A percentile compares a stretch with the other conserved stretches of the same genome.
phyloP scores from a whole-genome alignment of 192 early-diverging fungal genomes.

The Entomortierella parvispora region DNA sequence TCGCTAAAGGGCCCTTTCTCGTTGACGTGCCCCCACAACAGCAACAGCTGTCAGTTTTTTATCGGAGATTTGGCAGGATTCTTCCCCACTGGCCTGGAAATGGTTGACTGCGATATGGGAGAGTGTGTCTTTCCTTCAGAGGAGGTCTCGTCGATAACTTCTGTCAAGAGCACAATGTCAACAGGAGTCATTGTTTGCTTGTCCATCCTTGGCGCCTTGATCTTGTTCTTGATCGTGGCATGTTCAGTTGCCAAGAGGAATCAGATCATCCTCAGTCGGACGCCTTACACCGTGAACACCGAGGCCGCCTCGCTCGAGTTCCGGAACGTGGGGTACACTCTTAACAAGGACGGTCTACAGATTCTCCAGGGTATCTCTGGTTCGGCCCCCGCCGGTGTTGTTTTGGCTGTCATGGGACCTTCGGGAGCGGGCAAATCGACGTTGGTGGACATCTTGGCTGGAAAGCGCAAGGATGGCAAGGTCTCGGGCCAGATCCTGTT shows the following conservation, averaged over 20 bases:
- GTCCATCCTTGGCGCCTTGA: constrained; percentile 24
- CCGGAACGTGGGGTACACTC: constrained; percentile 39
- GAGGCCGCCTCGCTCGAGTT: constrained; percentile 45
- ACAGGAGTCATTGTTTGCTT: constrained; percentile 32
- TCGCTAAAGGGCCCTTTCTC: constrained; percentile 50
- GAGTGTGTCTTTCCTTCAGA: constrained; percentile 63
- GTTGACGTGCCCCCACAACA: constrained; percentile 57
- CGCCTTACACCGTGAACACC: constrained; percentile 17
- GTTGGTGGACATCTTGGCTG: constrained; percentile 83
- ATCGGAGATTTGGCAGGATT: constrained; percentile 58
- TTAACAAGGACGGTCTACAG: constrained; percentile 60
- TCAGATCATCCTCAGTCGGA: constrained; percentile 17
- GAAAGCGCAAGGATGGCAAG: constrained; percentile 67
- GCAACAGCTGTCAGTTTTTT: constrained; percentile 47
- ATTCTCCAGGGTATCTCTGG: constrained; percentile 80
- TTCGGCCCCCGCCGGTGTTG: constrained; percentile 74
- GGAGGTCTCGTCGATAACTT: constrained; percentile 9
- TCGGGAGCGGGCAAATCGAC: constrained; percentile 93
- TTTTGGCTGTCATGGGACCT: constrained; percentile 92
- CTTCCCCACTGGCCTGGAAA: constrained; percentile 62
- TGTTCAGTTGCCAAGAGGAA: constrained; percentile 27
- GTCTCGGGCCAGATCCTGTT: constrained; percentile 64
- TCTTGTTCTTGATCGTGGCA: constrained; percentile 21
- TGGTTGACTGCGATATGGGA: constrained; percentile 62
- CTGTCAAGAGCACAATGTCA: constrained; percentile 5